Evolutionary conservation across 164 flowering plant genomes (phyloP), one percentile per base, ranked within the genome.

Genomic region (Protea cynaroides): DNA sequence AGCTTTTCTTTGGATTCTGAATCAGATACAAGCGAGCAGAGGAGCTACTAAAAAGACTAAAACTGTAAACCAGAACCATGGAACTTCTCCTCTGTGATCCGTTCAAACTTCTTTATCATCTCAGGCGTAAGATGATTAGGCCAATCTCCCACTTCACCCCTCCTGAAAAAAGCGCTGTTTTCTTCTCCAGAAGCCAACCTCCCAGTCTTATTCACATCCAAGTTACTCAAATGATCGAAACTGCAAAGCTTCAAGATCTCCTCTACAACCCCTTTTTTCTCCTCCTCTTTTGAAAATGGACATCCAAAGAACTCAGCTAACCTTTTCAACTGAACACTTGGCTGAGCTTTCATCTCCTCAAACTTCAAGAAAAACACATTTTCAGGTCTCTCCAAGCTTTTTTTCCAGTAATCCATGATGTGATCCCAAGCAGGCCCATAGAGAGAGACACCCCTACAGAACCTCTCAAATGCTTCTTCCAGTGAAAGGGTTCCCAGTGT

Each of bases 141-240:
- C 68, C 56, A 72, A n/a, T 74, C 73, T 9, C 73, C 73, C 44
- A 74, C 68, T 55, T 62, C 61, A 37, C 67, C 76, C 9, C 25
- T 17, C 19, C 73, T 25, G 22, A 73, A 73, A 37, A 53, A 73
- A 0, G 29, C 38, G n/a, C 51, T 51, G 19, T 50, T 7, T 1
- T 54, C 65, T 1, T 4, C 56, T 10, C 59, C 68, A 15, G 46
- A 12, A 1, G 62, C 24, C 17, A 67, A 3, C 4, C 56, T 58
- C 11, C 64, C 75, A 3, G 6, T 67, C 47, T 54, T 74, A 43
- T 71, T 74, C 49, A 68, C 69, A 53, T 77, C 71, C 52, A 74
- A 25, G 57, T 63, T 72, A 40, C 75, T 69, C 71, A 74, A 15
- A 14, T 34, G 69, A 19, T 74, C 65, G 53, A 77, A 74, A 46